These are phyloP conservation scores for Elsinoe ampelina DNA, from an alignment of 2,329 filamentous ascomycete species.

Conservation along the genomic window DNA sequence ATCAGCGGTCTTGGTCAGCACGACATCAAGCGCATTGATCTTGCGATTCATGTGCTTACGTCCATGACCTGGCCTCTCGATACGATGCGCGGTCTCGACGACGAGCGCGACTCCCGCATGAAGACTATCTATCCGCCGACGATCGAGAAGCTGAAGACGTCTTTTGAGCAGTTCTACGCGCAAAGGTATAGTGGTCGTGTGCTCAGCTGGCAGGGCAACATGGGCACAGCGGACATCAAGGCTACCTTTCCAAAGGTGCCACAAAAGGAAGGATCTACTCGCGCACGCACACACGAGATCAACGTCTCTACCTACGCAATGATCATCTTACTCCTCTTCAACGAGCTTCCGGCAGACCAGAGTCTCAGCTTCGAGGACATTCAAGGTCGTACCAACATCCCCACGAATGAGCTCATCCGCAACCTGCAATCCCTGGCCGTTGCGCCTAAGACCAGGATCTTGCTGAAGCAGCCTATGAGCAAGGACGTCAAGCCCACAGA, in stretches of 20 bases:
- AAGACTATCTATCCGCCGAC: conserved; percentile 65
- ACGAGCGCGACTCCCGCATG: conserved; percentile 37
- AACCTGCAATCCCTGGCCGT: conserved; percentile 75
- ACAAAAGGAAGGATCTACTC: conserved; percentile 58
- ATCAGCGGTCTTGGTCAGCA: conserved; percentile 49
- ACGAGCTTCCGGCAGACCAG: conserved; percentile 52
- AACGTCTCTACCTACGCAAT: conserved; percentile 90
- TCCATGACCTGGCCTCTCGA: conserved; percentile 94
- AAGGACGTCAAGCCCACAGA: conserved; percentile 71
- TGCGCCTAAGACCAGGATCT: conserved; percentile 69
- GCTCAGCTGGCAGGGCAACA: conserved; percentile 69
- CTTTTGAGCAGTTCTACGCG: conserved; percentile 82
- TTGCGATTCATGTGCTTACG: conserved; percentile 77
- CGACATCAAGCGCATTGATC: conserved; percentile 59
- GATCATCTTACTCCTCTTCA: conserved; percentile 83
- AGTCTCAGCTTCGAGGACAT: conserved; percentile 64
- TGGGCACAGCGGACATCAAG: conserved; percentile 79
- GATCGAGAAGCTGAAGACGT: conserved; percentile 66
- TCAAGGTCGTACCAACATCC: conserved; percentile 70
- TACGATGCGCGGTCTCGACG: conserved; percentile 56
- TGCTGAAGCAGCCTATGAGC: conserved; percentile 69
- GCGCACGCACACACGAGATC: conserved; percentile 72
- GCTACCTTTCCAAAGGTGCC: conserved; percentile 65
- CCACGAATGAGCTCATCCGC: conserved; percentile 60
- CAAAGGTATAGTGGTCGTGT: conserved; percentile 79